These are phyloP conservation scores for Curvularia hawaiiensis DNA, from an alignment of 2,329 filamentous ascomycete genomes.

Conservation along the genomic window DNA sequence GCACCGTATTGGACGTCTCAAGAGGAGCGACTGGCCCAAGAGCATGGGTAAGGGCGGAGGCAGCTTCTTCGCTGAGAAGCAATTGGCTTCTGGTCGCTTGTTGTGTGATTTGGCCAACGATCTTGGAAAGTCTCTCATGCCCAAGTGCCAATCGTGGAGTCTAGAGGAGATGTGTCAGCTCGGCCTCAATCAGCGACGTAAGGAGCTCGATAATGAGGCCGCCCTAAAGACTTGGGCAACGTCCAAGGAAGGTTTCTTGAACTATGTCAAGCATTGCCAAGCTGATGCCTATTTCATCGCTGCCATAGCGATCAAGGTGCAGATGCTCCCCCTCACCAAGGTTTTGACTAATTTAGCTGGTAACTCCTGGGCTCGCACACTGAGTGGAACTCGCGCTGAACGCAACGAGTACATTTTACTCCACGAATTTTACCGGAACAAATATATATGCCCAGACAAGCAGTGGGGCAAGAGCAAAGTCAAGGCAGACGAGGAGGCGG, in stretches of 20 bases:
- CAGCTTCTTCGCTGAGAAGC: conserved; percentile 91
- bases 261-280: conserved; percentile 93
- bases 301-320: conserved; percentile 83
- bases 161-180: conserved; percentile 96
- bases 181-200: conserved; percentile 77
- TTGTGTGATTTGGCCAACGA: conserved; percentile 96
- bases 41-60: conserved; percentile 84
- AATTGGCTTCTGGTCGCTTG: conserved; percentile 84
- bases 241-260: conserved; percentile 83
- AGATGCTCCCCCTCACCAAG: conserved; percentile 92
- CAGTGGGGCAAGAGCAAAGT: conserved; percentile 77
- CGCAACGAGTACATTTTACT: conserved; percentile 99
- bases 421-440: conserved; percentile 94
- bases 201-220: conserved; percentile 86
- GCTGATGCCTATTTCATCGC: conserved; percentile 96
- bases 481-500: conserved; percentile 73
- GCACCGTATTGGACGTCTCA: conserved; percentile 89
- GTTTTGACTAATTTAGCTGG: conserved; percentile 95
- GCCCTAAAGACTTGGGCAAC: conserved; percentile 86
- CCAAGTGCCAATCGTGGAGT: conserved; percentile 97
- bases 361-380: conserved; percentile 96
- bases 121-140: conserved; percentile 95
- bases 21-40: conserved; percentile 83
- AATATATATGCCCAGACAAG: conserved; percentile 98
- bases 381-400: conserved; percentile 94